Percentiles rank a stretch among this genome's conserved stretches.
Evolutionary conservation across 208 protist species (phyloP).

Genomic region (Leishmania aethiopica): DNA sequence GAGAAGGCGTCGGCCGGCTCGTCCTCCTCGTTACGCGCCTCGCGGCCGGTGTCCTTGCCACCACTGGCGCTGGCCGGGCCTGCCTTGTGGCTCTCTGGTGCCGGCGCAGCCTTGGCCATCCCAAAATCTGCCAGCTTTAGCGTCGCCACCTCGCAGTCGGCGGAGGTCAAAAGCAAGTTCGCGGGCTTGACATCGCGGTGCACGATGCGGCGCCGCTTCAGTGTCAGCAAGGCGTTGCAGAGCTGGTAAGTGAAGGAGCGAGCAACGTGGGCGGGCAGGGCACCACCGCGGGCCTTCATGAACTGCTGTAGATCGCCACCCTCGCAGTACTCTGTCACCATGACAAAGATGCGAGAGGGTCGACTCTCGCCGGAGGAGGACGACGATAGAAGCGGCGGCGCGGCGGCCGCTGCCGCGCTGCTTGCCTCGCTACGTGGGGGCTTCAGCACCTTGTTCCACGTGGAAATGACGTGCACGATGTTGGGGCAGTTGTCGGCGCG

Average conservation of each 20-base stretch:
- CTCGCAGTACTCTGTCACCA: conserved; percentile 68
- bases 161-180: conserved; percentile 75
- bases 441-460: conserved; percentile 35
- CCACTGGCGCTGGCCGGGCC: neutral
- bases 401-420: neutral
- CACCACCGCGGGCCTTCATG: conserved; percentile 25
- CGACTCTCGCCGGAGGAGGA: conserved; percentile 14
- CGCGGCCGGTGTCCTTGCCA: neutral
- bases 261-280: conserved; percentile 32
- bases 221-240: conserved; percentile 51
- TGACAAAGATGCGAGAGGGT: conserved; percentile 30
- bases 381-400: neutral
- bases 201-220: conserved; percentile 56
- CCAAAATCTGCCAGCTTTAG: conserved; percentile 76
- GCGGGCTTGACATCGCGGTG: conserved; percentile 93
- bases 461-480: conserved; percentile 35
- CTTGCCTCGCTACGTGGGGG: neutral
- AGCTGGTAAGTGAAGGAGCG: conserved; percentile 65
- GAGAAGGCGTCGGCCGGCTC: conserved; percentile 5
- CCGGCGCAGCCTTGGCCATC: conserved; percentile 48
- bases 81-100: neutral
- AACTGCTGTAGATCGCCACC: conserved; percentile 60
- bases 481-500: conserved; percentile 43
- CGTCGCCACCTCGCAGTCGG: conserved; percentile 52
- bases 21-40: conserved; percentile 1